Evolutionary conservation across 164 flowering plant genomes (phyloP), one percentile per base, ranked within the genome.

Genomic region (Chimonanthus salicifolius): DNA sequence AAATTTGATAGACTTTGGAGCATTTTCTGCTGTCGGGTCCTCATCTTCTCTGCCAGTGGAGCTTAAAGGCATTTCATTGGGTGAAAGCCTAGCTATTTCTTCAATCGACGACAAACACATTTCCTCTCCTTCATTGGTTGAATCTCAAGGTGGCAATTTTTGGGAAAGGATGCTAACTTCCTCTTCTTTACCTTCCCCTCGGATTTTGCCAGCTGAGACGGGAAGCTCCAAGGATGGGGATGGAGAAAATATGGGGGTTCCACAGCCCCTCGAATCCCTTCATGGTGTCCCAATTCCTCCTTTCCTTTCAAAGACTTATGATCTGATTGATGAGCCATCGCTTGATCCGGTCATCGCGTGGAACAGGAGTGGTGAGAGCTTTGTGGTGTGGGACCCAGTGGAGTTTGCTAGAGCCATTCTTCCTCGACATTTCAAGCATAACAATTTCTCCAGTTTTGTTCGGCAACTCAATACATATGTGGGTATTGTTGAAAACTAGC

Each of bases 381-480:
- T 94, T 73, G 94, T 92, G 72, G 97, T 94, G 15, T 89, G 96
- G 97, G 92, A 94, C 64, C 85, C 94, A 0, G 62, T 85, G 74
- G 97, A 91, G 77, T 92, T 94, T 63, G 54, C 97, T 0, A 83
- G 86, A 74, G 15, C 75, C 20, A 71, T 92, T 5, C 86, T 94
- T 71, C 97, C 98, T 3, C 76, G 86, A 76, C 87, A 92, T 74
- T 94, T 94, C 87, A 94, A 94, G 89, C 98, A 94, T 88, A 89
- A 86, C 84, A 94, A 94, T 78, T 92, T 92, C 88, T 92, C 98
- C 81, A 94, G 97, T 78, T 94, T 94, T 78, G 94, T 92, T 70
- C 87, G 98, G 33, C 98, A 94, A 83, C 95, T 94, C 11, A 94
- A 94, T 83, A 89, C 97, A 80, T 94, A 92, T 85, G 98, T 94